Percentiles rank a stretch among this genome's conserved stretches.
Evolutionary conservation across 805 yeast species (phyloP).

Genomic region (Priceomyces castillae): DNA sequence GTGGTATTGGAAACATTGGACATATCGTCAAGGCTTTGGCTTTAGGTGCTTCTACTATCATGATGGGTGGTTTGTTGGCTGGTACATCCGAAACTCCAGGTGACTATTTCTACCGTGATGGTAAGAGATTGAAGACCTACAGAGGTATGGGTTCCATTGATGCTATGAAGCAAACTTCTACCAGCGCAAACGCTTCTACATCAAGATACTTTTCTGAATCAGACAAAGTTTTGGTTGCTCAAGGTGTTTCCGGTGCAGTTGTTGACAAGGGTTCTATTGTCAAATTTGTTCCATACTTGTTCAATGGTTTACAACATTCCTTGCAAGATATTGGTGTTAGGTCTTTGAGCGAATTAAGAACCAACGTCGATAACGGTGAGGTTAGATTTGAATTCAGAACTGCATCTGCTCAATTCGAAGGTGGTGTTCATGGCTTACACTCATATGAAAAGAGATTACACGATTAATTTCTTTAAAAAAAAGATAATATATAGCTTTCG

Average conservation of each 20-base stretch:
- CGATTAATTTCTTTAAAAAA: constrained; percentile 49
- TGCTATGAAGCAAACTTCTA: constrained; percentile 92
- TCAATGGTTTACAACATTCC: constrained; percentile 96
- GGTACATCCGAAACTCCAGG: constrained; percentile 99
- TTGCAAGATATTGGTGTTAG: constrained; percentile 94
- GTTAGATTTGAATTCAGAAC: constrained; percentile 97
- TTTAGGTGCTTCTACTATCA: constrained; percentile 93
- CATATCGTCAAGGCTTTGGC: constrained; percentile 97
- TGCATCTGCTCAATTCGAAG: constrained; percentile 97
- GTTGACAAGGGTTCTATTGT: constrained; percentile 94
- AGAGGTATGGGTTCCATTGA: constrained; percentile 99
- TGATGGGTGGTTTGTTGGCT: constrained; percentile 99
- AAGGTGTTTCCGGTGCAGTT: constrained; percentile 97
- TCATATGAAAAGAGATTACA: constrained; percentile 97
- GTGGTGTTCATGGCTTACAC: constrained; percentile 95
- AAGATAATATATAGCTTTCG: background rate
- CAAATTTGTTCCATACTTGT: constrained; percentile 91
- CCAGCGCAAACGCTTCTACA: constrained; percentile 93
- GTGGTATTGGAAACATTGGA: constrained; percentile 98
- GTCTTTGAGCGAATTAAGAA: constrained; percentile 62
- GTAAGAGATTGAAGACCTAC: constrained; percentile 94
- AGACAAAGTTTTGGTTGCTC: constrained; percentile 95
- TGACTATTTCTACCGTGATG: constrained; percentile 95
- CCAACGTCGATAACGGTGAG: constrained; percentile 59
- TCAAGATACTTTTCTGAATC: constrained; percentile 97